Percentiles rank a stretch among this genome's conserved stretches.
phyloP scores from a whole-genome alignment of 768 basidiomycete species.

The Leccinellum rugosiceps region DNA sequence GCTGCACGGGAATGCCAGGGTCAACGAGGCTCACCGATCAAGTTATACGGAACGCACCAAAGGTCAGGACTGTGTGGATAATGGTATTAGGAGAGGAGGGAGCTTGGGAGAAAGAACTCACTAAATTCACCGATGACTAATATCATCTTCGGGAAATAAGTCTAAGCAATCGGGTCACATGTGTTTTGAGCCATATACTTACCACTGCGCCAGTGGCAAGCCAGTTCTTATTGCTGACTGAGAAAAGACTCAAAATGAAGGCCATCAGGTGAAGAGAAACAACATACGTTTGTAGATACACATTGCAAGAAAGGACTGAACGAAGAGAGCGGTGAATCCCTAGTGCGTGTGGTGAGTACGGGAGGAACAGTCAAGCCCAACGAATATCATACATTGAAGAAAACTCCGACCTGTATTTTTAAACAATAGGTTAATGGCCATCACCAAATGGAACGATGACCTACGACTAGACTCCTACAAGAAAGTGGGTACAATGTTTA shows the following conservation, averaged over 20 bases:
- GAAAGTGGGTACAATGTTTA: background rate
- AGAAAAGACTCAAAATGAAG: constrained; percentile 11
- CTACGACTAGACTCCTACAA: constrained; percentile 28
- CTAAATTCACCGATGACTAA: constrained; percentile 45
- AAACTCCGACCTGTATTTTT: constrained; percentile 42
- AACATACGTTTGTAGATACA: constrained; percentile 50
- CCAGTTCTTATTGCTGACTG: constrained; percentile 51
- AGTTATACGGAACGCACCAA: constrained; percentile 28
- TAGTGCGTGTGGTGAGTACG: constrained; percentile 5
- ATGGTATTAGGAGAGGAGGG: background rate
- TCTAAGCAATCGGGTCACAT: background rate
- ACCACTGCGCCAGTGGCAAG: constrained; percentile 39
- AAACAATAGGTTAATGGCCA: background rate
- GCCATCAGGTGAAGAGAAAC: background rate
- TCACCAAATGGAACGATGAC: background rate
- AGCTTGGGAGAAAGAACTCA: constrained; percentile 6
- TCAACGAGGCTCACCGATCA: constrained; percentile 2
- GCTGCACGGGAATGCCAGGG: constrained; percentile 25
- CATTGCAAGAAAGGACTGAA: constrained; percentile 55
- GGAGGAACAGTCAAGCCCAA: background rate
- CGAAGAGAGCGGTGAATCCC: constrained; percentile 50
- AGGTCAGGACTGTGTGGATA: constrained; percentile 25
- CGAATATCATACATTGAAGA: constrained; percentile 44
- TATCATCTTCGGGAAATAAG: constrained; percentile 10
- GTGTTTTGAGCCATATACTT: background rate